A percentile compares a stretch with the other conserved stretches of the same genome.
Evolutionary conservation across 2,329 filamentous ascomycete species (phyloP).

Genomic region (Aspergillus bombycis): DNA sequence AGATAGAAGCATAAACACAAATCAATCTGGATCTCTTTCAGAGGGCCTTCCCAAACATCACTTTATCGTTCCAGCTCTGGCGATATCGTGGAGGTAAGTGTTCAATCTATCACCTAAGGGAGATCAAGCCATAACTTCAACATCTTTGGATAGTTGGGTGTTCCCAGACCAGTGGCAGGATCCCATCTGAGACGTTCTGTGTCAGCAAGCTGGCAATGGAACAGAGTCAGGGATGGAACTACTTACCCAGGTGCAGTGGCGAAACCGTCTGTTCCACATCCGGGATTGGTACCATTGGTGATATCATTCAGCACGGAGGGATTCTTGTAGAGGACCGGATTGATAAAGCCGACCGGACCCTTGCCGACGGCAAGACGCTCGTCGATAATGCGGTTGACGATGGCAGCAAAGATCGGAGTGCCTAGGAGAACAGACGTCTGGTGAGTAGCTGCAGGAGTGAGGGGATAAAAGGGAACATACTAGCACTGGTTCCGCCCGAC

Average conservation of each 20-base stretch:
- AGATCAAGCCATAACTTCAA: conserved; percentile 7
- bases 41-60: neutral
- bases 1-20: neutral
- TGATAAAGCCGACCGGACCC: conserved; percentile 9
- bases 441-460: neutral
- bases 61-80: neutral
- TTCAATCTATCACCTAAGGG: neutral
- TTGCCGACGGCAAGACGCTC: conserved; percentile 9
- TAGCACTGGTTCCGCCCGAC: conserved; percentile 9
- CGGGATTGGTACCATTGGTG: conserved; percentile 9
- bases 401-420: conserved; percentile 11
- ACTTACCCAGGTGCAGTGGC: conserved; percentile 11
- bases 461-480: neutral
- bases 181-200: conserved; percentile 3
- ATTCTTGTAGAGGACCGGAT: conserved; percentile 10
- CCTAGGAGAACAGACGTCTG: neutral
- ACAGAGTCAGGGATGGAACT: rapidly evolving
- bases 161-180: conserved; percentile 8
- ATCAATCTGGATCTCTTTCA: neutral
- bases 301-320: conserved; percentile 11
- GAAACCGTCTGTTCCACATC: conserved; percentile 11
- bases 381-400: conserved; percentile 15
- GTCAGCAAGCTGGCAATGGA: neutral
- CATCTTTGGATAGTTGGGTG: conserved; percentile 11
- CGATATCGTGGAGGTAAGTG: rapidly evolving